Conservation (phyloP, 306 rosid species). For the Oxytropis ochrocephala region DNA sequence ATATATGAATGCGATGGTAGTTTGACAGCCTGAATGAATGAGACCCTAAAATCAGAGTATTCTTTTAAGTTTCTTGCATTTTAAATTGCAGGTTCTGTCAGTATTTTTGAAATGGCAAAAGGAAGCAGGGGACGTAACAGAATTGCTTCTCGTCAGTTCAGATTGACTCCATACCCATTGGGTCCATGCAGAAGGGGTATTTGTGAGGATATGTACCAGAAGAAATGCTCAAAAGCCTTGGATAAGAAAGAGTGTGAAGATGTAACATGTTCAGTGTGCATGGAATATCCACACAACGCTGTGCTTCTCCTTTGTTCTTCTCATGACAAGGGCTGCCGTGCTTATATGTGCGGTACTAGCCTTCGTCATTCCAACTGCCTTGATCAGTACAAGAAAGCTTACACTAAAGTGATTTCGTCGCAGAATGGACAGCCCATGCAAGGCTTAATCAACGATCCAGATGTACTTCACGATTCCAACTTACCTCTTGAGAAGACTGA, state of each 20-base stretch:
- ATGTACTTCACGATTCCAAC: constrained; percentile 38
- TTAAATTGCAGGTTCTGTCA: constrained; percentile 36
- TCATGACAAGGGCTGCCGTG: constrained; percentile 94
- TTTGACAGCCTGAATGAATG: background rate
- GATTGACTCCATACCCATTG: constrained; percentile 64
- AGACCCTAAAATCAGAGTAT: background rate
- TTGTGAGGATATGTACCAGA: constrained; percentile 51
- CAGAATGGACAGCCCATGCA: constrained; percentile 32
- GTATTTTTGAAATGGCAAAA: constrained; percentile 60
- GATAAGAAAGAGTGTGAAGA: constrained; percentile 75
- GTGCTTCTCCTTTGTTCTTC: constrained; percentile 96
- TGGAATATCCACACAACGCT: constrained; percentile 98
- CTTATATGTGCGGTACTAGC: constrained; percentile 98
- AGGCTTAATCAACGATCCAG: constrained; percentile 33
- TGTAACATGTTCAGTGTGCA: constrained; percentile 92
- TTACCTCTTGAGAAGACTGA: constrained; percentile 48
- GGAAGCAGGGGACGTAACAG: constrained; percentile 80
- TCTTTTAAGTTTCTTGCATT: constrained; percentile 6
- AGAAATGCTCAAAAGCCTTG: constrained; percentile 60
- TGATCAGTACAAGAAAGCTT: constrained; percentile 94
- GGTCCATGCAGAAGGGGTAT: constrained; percentile 39
- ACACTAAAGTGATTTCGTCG: constrained; percentile 57
- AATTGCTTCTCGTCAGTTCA: constrained; percentile 54
- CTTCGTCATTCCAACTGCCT: constrained; percentile 91
- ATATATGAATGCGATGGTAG: background rate